Conservation (phyloP, 352 stramenopile species). For the Elongisporangium undulatum region DNA sequence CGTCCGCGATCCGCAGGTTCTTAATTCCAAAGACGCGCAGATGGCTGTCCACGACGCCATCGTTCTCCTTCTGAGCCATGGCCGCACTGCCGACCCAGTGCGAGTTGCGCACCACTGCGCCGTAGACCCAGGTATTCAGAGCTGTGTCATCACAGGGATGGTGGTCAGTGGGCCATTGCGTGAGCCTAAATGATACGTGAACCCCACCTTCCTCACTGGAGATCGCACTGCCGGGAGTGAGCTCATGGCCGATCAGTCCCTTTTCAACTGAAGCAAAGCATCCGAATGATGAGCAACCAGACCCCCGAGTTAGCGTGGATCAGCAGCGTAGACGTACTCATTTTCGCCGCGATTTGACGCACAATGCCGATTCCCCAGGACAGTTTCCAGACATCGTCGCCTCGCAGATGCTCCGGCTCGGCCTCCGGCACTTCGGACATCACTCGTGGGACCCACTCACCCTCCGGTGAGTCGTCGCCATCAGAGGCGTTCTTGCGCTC, state of each 20-base stretch:
- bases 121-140: slow-evolving; percentile 60
- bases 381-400: slow-evolving; percentile 59
- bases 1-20: slow-evolving; percentile 59
- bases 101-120: slow-evolving; percentile 72
- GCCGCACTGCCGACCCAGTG: slow-evolving; percentile 82
- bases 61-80: slow-evolving; percentile 43
- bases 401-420: slow-evolving; percentile 41
- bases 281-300: neutral
- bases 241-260: slow-evolving; percentile 31
- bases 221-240: slow-evolving; percentile 30
- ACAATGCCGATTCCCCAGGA: slow-evolving; percentile 52
- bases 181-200: neutral
- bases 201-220: slow-evolving; percentile 25
- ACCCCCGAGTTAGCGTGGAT: neutral
- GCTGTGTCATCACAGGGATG: slow-evolving; percentile 13
- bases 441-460: slow-evolving; percentile 38
- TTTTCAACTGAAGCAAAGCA: slow-evolving; percentile 23
- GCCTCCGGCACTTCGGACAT: slow-evolving; percentile 42
- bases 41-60: slow-evolving; percentile 52
- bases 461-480: slow-evolving; percentile 32
- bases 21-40: slow-evolving; percentile 57
- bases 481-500: slow-evolving; percentile 6
- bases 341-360: slow-evolving; percentile 40
- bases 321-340: slow-evolving; percentile 20
- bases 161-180: neutral